Percentiles rank a stretch among this genome's conserved stretches.
Conservation (phyloP, 495 filamentous ascomycete species). For the Annulohypoxylon bovei region DNA sequence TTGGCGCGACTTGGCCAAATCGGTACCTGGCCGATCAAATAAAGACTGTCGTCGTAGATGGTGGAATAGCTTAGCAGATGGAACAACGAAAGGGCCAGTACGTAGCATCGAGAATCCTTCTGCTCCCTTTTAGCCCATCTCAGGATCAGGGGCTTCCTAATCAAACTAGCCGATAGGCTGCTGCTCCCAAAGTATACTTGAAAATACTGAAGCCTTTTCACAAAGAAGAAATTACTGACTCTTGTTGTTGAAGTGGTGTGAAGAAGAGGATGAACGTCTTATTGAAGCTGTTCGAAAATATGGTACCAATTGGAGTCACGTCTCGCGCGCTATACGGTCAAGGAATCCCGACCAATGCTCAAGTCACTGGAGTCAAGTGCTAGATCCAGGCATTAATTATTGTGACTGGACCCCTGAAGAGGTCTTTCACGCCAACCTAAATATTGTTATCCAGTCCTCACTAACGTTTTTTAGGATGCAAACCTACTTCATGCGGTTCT, state of each 20-base stretch:
- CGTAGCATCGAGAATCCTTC: not conserved
- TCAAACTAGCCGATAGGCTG: not conserved
- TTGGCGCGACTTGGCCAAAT: conserved; percentile 9
- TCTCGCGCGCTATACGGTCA: not conserved
- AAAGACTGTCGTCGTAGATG: conserved; percentile 58
- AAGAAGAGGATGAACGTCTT: conserved; percentile 50
- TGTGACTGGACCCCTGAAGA: conserved; percentile 9
- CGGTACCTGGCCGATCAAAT: conserved; percentile 33
- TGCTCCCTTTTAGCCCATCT: not conserved
- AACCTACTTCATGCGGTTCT: conserved; percentile 4
- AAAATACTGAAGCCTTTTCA: not conserved
- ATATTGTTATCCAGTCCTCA: not conserved
- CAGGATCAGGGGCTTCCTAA: not conserved
- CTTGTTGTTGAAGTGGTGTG: conserved; percentile 41
- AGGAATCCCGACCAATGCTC: conserved; percentile 9
- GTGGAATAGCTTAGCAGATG: conserved; percentile 53
- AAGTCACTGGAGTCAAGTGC: conserved; percentile 6
- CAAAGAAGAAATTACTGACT: not conserved
- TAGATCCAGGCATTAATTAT: conserved; percentile 1
- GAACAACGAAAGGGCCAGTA: conserved; percentile 52
- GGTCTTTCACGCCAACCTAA: not conserved
- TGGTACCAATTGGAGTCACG: conserved; percentile 29
- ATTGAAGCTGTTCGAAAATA: conserved; percentile 47
- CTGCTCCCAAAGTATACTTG: not conserved
- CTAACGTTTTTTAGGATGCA: not conserved